Evolutionary conservation across 345 rosid species (phyloP).

Genomic region (Salix koriyanagi): DNA sequence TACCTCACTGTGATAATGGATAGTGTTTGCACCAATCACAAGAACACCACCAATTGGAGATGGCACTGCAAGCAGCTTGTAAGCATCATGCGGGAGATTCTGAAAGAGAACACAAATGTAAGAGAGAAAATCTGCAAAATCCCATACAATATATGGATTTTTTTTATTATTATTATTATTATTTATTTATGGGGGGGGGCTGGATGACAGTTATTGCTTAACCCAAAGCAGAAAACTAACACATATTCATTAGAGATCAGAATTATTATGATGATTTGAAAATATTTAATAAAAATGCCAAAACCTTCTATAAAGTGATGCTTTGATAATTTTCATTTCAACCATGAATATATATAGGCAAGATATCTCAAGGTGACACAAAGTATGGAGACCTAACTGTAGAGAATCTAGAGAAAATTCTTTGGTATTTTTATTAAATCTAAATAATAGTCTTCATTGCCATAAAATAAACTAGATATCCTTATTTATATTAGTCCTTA

Average conservation of each 20-base stretch:
- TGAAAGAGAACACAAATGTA: constrained; percentile 29
- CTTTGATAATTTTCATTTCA: too few species aligned
- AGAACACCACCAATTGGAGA: constrained; percentile 96
- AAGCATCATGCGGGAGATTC: constrained; percentile 97
- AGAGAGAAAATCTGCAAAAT: background rate
- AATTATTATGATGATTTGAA: background rate
- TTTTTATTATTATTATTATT: too few species aligned
- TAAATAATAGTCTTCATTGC: too few species aligned
- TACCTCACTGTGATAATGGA: constrained; percentile 97
- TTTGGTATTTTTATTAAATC: too few species aligned
- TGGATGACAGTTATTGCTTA: background rate
- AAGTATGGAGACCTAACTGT: too few species aligned
- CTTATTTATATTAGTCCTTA: too few species aligned
- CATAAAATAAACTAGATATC: too few species aligned
- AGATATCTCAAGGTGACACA: too few species aligned
- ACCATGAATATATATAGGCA: background rate
- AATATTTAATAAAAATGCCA: background rate
- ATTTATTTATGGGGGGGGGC: background rate
- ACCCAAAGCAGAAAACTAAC: constrained; percentile 3
- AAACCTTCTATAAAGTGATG: too few species aligned
- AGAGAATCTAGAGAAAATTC: too few species aligned
- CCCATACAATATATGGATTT: background rate
- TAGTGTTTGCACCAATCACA: constrained; percentile 74
- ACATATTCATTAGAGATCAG: background rate
- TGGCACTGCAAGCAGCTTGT: constrained; percentile 93